A percentile compares a stretch with the other conserved stretches of the same genome.
Conservation (phyloP, 768 basidiomycete genomes). For the Lactifluus subvellereus region DNA sequence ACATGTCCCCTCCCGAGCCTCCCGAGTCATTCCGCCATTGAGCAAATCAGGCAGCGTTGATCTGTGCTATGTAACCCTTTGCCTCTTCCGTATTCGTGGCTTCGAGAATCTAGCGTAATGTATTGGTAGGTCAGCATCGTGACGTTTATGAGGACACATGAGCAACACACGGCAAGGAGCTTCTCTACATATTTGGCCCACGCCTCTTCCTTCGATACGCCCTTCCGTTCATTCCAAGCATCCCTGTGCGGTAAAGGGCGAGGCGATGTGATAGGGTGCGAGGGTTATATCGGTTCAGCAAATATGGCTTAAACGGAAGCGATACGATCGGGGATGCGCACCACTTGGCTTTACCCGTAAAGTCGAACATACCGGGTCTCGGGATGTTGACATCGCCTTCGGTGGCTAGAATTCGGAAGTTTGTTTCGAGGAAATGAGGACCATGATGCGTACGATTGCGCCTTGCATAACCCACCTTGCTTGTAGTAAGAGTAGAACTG, state of each 20-base stretch:
- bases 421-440: conserved; percentile 8
- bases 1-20: neutral
- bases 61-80: conserved; percentile 50
- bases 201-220: conserved; percentile 66
- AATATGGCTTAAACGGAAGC: conserved; percentile 10
- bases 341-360: conserved; percentile 89
- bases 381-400: conserved; percentile 63
- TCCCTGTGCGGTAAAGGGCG: conserved; percentile 47
- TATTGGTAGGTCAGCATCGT: conserved; percentile 15
- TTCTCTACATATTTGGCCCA: conserved; percentile 66
- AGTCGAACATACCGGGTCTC: conserved; percentile 76
- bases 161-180: conserved; percentile 53
- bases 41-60: conserved; percentile 45
- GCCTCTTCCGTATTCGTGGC: conserved; percentile 44
- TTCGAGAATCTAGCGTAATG: conserved; percentile 48
- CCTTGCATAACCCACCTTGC: conserved; percentile 53
- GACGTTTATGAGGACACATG: conserved; percentile 2
- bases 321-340: conserved; percentile 31
- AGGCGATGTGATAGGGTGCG: neutral
- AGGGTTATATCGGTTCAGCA: neutral
- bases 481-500: conserved; percentile 96
- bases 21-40: neutral
- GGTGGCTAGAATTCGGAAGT: conserved; percentile 43
- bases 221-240: conserved; percentile 77
- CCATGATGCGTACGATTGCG: conserved; percentile 12